These are phyloP conservation scores for Aspergillus carbonarius DNA, from an alignment of 2,329 filamentous ascomycete species.

Conservation along the genomic window DNA sequence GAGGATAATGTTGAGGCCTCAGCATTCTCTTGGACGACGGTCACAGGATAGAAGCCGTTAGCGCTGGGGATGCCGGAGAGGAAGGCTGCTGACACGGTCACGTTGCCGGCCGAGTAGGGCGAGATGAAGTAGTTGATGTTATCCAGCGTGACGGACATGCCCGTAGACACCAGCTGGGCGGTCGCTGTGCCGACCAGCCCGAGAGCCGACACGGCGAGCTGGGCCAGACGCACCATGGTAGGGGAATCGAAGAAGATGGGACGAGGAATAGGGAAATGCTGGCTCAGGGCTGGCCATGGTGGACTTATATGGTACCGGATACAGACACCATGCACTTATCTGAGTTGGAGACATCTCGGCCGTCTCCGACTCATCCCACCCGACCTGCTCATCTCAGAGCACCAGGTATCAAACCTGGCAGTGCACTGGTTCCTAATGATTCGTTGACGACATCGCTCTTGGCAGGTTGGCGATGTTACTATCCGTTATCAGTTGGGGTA, in stretches of 20 bases:
- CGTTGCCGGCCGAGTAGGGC: not conserved
- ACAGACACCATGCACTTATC: no score
- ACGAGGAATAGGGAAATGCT: not conserved
- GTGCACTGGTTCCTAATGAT: not conserved
- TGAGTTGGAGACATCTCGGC: not conserved
- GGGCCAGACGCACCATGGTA: not conserved
- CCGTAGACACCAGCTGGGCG: not conserved
- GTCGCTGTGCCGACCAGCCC: not conserved
- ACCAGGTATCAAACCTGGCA: not conserved
- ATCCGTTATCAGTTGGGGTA: not conserved
- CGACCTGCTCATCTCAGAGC: not conserved
- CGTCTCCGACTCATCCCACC: not conserved
- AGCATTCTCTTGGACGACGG: not conserved
- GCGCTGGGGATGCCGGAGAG: not conserved
- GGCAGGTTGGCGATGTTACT: not conserved
- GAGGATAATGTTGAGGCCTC: not conserved
- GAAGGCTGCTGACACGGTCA: not conserved
- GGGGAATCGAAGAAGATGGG: not conserved
- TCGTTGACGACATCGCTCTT: not conserved
- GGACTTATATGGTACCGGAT: not conserved
- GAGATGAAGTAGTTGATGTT: conserved; percentile 2
- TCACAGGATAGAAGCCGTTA: not conserved
- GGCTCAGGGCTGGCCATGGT: not conserved
- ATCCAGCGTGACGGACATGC: conserved; percentile 2
- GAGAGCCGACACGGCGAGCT: not conserved